A percentile compares a stretch with the other conserved stretches of the same genome.
Evolutionary conservation across 2,329 filamentous ascomycete genomes (phyloP).

Genomic region (Alternaria postmessia): DNA sequence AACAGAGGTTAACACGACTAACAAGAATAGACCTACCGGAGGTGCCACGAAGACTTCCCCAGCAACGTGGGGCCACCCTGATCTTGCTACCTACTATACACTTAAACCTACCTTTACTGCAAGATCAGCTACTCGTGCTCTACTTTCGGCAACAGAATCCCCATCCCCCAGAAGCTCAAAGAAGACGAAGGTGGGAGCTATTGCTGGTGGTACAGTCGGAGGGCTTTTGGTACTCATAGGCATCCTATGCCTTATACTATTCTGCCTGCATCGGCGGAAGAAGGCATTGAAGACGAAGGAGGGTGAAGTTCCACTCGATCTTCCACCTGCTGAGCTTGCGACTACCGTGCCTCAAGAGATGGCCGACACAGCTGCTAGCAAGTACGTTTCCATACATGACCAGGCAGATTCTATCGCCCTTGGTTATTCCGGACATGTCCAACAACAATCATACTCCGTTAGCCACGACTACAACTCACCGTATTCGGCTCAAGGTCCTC

Average conservation of each 20-base stretch:
- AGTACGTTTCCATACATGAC: slow-evolving; percentile 41
- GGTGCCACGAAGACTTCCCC: slow-evolving; percentile 64
- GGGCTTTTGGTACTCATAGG: slow-evolving; percentile 45
- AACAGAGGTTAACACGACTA: slow-evolving; percentile 23
- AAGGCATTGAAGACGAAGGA: slow-evolving; percentile 36
- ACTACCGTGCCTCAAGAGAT: slow-evolving; percentile 44
- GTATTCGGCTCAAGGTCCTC: slow-evolving; percentile 28
- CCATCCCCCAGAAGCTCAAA: slow-evolving; percentile 16
- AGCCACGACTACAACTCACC: slow-evolving; percentile 31
- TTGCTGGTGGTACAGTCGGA: slow-evolving; percentile 53
- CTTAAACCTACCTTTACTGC: slow-evolving; percentile 57
- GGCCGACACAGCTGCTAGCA: slow-evolving; percentile 30
- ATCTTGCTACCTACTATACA: slow-evolving; percentile 64
- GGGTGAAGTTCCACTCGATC: slow-evolving; percentile 3
- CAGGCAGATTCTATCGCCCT: slow-evolving; percentile 26
- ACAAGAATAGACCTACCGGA: slow-evolving; percentile 54
- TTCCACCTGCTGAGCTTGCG: slow-evolving; percentile 44
- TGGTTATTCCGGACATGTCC: slow-evolving; percentile 21
- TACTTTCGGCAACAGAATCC: slow-evolving; percentile 40
- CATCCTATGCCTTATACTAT: slow-evolving; percentile 44
- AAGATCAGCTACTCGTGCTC: slow-evolving; percentile 61
- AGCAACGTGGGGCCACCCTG: slow-evolving; percentile 59
- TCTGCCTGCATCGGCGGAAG: slow-evolving; percentile 49
- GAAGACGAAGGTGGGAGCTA: slow-evolving; percentile 47
- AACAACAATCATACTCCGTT: slow-evolving; percentile 30